These are phyloP conservation scores for Plectosphaerella sp. DNA, from an alignment of 2,329 filamentous ascomycete species.

Conservation along the genomic window DNA sequence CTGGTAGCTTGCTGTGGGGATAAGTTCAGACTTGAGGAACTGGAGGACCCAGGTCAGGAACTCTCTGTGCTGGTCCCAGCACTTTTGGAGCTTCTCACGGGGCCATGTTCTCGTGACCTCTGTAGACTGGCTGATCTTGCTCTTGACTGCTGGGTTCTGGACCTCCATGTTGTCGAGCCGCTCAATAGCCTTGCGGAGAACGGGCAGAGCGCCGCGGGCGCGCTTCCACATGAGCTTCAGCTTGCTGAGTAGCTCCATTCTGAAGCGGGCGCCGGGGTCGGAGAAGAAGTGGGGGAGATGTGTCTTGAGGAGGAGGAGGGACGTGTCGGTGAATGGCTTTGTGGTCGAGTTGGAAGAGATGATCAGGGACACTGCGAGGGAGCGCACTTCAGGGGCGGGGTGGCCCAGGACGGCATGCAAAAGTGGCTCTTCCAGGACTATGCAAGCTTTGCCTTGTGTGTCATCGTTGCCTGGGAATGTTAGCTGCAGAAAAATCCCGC, in stretches of 20 bases:
- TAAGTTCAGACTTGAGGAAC: constrained; percentile 71
- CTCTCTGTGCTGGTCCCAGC: constrained; percentile 45
- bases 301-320: constrained; percentile 58
- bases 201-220: constrained; percentile 61
- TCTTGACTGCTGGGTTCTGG: constrained; percentile 19
- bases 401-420: constrained; percentile 50
- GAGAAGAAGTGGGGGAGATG: constrained; percentile 71
- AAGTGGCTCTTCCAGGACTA: constrained; percentile 33
- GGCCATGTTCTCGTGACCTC: constrained; percentile 20
- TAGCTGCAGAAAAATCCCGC: neutral
- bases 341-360: constrained; percentile 72
- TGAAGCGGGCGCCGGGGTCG: constrained; percentile 80
- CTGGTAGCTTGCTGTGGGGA: constrained; percentile 82
- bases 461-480: neutral
- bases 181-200: constrained; percentile 39
- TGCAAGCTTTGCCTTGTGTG: constrained; percentile 7
- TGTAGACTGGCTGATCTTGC: constrained; percentile 24
- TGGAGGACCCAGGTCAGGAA: constrained; percentile 73
- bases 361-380: constrained; percentile 77
- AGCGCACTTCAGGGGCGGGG: constrained; percentile 61
- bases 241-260: constrained; percentile 73
- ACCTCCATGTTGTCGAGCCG: constrained; percentile 12
- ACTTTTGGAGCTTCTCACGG: constrained; percentile 28
- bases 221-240: constrained; percentile 74
- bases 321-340: constrained; percentile 60